These are phyloP conservation scores for Cryptosporidium canis DNA, from an alignment of 169 alveolate genomes.

Conservation along the genomic window DNA sequence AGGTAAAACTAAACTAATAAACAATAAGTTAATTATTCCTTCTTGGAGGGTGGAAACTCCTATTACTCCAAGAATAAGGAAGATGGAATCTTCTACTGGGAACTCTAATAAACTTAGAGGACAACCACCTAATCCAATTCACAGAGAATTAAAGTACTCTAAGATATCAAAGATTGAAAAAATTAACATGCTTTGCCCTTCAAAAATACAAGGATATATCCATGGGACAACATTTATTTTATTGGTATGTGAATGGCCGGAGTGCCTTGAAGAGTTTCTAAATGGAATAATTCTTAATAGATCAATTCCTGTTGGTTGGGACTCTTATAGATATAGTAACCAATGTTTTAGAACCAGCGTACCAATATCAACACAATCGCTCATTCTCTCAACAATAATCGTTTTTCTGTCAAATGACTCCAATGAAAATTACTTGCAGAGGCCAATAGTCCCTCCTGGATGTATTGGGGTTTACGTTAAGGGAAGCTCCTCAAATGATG, in stretches of 20 bases:
- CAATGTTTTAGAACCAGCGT: conserved; percentile 6
- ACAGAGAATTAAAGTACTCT: conserved; percentile 26
- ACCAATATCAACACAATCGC: conserved; percentile 47
- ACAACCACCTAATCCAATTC: conserved; percentile 58
- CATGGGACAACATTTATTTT: conserved; percentile 67
- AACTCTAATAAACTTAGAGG: conserved; percentile 26
- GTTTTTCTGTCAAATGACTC: conserved; percentile 32
- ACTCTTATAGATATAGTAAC: conserved; percentile 21
- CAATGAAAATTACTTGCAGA: conserved; percentile 34
- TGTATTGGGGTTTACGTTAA: conserved; percentile 37
- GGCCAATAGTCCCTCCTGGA: conserved; percentile 59
- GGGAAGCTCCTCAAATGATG: conserved; percentile 58
- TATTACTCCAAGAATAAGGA: conserved; percentile 48
- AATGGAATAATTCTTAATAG: conserved; percentile 51
- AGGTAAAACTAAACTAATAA: conserved; percentile 28
- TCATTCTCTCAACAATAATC: conserved; percentile 47
- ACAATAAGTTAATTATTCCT: conserved; percentile 40
- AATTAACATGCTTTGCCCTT: conserved; percentile 49
- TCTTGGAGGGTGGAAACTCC: conserved; percentile 68
- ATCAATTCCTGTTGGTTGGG: conserved; percentile 71
- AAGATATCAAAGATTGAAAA: conserved; percentile 34
- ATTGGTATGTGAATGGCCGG: conserved; percentile 72
- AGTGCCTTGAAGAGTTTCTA: conserved; percentile 46
- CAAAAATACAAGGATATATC: conserved; percentile 67
- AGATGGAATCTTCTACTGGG: not conserved